phyloP scores from a whole-genome alignment of 73 alveolate species.

The Tetrahymena borealis region DNA sequence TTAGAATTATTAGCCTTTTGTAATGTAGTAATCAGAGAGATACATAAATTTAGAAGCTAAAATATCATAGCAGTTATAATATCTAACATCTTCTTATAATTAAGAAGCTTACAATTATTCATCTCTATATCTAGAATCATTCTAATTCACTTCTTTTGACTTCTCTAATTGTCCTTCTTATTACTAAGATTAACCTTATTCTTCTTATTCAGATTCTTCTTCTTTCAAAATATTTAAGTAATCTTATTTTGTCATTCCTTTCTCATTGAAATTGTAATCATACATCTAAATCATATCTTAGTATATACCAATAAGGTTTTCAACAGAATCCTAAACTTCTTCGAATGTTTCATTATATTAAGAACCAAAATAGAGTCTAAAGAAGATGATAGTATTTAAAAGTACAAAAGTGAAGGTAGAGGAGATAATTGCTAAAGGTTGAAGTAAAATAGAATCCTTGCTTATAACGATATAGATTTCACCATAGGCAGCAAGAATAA shows the following conservation, averaged over 20 bases:
- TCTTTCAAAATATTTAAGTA: neutral
- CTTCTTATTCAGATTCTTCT: neutral
- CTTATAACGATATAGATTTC: neutral
- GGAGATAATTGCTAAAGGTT: neutral
- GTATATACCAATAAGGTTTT: neutral
- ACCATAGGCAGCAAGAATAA: neutral
- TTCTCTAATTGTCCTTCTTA: no score
- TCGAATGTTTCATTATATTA: neutral
- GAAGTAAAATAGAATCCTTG: neutral
- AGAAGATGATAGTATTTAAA: neutral
- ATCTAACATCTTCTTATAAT: neutral
- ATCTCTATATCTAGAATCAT: neutral
- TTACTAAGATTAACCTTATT: no score
- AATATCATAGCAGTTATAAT: neutral
- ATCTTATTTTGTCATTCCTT: neutral
- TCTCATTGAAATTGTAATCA: neutral
- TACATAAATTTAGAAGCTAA: neutral
- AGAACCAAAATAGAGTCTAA: neutral
- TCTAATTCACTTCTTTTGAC: neutral
- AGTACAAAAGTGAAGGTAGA: neutral
- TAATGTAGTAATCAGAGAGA: neutral
- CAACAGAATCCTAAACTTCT: neutral
- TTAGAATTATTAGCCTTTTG: neutral
- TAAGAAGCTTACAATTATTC: neutral
- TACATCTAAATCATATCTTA: neutral